A percentile compares a stretch with the other conserved stretches of the same genome.
Evolutionary conservation across 257 asterid species (phyloP).

Genomic region (Solanum sejunctum): DNA sequence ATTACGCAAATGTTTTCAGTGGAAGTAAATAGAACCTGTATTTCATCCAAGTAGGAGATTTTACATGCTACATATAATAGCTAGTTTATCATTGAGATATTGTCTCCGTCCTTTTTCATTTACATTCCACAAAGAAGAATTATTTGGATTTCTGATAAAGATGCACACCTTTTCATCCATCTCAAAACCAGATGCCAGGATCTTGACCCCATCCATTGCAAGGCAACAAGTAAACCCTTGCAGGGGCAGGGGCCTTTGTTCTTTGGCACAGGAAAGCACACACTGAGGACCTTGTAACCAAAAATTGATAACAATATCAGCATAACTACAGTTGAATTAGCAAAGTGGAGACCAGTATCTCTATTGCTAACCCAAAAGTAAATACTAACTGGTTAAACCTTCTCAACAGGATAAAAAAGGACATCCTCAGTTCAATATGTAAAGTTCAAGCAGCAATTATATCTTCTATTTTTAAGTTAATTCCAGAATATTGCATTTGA

Average conservation of each 20-base stretch:
- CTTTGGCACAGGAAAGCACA: slow-evolving; percentile 84
- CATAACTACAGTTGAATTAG: neutral
- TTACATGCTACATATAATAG: neutral
- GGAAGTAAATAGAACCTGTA: neutral
- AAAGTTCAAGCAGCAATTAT: neutral
- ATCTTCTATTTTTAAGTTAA: neutral
- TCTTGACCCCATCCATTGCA: slow-evolving; percentile 88
- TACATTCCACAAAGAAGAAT: neutral
- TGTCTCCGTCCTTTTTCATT: neutral
- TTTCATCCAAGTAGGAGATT: neutral
- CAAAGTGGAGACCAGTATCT: neutral
- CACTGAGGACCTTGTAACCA: slow-evolving; percentile 76
- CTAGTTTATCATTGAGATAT: neutral
- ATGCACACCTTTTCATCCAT: slow-evolving; percentile 55
- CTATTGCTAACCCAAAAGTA: neutral
- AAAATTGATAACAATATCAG: neutral
- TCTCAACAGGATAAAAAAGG: neutral
- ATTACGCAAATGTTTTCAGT: neutral
- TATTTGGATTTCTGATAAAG: neutral
- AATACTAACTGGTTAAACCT: neutral
- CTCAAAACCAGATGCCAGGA: slow-evolving; percentile 86
- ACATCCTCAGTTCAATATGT: neutral
- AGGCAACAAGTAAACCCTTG: slow-evolving; percentile 93
- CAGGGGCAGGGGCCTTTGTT: slow-evolving; percentile 65
- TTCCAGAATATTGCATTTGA: neutral